Evolutionary conservation across 1,284 basidiomycete species (phyloP).

Genomic region (Coniferiporia sulphurascens): DNA sequence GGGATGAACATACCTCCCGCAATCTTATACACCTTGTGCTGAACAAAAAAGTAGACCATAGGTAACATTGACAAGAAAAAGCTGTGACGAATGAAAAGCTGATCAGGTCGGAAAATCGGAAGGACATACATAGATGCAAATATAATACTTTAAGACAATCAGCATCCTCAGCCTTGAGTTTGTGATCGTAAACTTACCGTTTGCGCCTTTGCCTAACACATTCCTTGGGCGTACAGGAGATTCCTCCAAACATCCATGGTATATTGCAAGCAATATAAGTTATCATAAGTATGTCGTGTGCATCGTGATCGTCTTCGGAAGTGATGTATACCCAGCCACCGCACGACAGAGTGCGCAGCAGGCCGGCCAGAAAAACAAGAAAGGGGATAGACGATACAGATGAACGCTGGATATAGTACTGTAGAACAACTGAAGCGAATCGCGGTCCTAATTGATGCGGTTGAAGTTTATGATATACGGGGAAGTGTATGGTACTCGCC

Average conservation of each 20-base stretch:
- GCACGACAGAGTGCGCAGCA: slow-evolving; percentile 78
- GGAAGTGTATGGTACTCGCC: slow-evolving; percentile 43
- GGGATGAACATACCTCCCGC: slow-evolving; percentile 59
- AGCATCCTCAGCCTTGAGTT: background rate
- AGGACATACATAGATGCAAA: slow-evolving; percentile 46
- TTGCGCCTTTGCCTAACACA: slow-evolving; percentile 38
- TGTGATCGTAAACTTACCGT: slow-evolving; percentile 39
- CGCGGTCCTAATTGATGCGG: slow-evolving; percentile 55
- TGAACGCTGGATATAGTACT: slow-evolving; percentile 59
- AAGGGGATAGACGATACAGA: slow-evolving; percentile 43
- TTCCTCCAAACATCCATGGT: slow-evolving; percentile 84
- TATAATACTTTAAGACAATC: slow-evolving; percentile 37
- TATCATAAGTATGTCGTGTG: slow-evolving; percentile 90
- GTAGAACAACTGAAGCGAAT: slow-evolving; percentile 70
- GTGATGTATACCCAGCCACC: slow-evolving; percentile 95
- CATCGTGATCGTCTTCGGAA: slow-evolving; percentile 72
- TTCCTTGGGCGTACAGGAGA: slow-evolving; percentile 46
- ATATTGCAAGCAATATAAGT: slow-evolving; percentile 74
- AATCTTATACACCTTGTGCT: slow-evolving; percentile 74
- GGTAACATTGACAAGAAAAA: slow-evolving; percentile 72
- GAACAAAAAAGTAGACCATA: slow-evolving; percentile 79
- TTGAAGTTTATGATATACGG: slow-evolving; percentile 27
- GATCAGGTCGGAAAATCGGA: background rate
- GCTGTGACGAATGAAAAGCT: slow-evolving; percentile 30
- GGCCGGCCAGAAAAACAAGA: slow-evolving; percentile 58